phyloP scores from a whole-genome alignment of 2,329 filamentous ascomycete genomes.

The Curvularia hawaiiensis region DNA sequence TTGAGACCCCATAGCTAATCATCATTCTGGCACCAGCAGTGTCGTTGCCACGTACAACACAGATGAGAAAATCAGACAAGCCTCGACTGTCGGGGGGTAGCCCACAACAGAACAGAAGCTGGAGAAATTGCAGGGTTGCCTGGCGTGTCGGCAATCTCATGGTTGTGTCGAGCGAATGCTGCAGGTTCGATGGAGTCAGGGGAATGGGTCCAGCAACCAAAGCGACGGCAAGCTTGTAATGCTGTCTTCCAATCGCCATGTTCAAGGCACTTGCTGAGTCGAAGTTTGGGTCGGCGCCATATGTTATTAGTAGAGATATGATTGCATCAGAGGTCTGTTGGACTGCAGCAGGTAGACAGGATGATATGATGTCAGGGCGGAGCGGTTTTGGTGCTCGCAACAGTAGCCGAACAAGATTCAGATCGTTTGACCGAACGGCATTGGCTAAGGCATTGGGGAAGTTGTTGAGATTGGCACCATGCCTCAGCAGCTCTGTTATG shows the following conservation, averaged over 20 bases:
- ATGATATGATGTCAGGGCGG: constrained; percentile 38
- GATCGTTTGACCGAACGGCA: constrained; percentile 39
- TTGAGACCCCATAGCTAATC: constrained; percentile 38
- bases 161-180: constrained; percentile 36
- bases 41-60: constrained; percentile 36
- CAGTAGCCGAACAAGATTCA: constrained; percentile 36
- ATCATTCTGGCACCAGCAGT: constrained; percentile 39
- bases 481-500: constrained; percentile 40
- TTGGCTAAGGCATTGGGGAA: constrained; percentile 39
- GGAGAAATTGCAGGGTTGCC: constrained; percentile 37
- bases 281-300: constrained; percentile 46
- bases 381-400: constrained; percentile 42
- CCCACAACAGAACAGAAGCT: constrained; percentile 43
- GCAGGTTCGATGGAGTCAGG: constrained; percentile 31
- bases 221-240: constrained; percentile 37
- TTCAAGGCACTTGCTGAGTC: constrained; percentile 40
- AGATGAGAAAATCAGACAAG: constrained; percentile 37
- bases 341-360: constrained; percentile 40
- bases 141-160: constrained; percentile 36
- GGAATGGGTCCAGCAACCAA: constrained; percentile 37
- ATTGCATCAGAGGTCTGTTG: constrained; percentile 38
- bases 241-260: constrained; percentile 37
- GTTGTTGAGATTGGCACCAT: constrained; percentile 42
- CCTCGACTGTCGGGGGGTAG: constrained; percentile 34
- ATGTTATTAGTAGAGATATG: constrained; percentile 37